A percentile compares a stretch with the other conserved stretches of the same genome.
Conservation (phyloP, 2,329 filamentous ascomycete species). For the Fusarium guadeloupense region DNA sequence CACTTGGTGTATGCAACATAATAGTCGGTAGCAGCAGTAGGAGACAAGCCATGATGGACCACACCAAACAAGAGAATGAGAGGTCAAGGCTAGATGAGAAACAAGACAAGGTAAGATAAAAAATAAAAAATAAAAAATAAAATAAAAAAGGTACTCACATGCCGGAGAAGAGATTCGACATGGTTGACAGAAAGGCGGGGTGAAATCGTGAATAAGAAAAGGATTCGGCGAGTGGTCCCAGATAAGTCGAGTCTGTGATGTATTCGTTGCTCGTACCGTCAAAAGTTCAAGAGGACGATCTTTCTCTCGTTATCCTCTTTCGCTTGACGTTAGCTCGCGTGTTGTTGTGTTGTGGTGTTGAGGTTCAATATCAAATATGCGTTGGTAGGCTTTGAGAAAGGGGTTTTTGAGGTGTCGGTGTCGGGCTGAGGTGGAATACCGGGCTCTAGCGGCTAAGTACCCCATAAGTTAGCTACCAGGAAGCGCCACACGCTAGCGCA, state of each 20-base stretch:
- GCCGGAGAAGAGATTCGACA: conserved; percentile 70
- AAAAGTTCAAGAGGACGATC: neutral
- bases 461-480: conserved; percentile 29
- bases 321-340: neutral
- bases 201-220: conserved; percentile 38
- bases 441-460: conserved; percentile 37
- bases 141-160: conserved; percentile 60
- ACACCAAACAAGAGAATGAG: neutral
- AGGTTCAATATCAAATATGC: conserved; percentile 36
- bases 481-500: conserved; percentile 36
- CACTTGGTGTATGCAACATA: neutral
- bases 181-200: conserved; percentile 48
- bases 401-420: conserved; percentile 43
- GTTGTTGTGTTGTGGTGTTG: conserved; percentile 17
- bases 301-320: conserved; percentile 1
- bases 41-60: neutral
- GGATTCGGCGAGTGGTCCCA: conserved; percentile 26
- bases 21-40: neutral
- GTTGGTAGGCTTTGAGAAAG: conserved; percentile 41
- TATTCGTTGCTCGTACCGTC: neutral
- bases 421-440: conserved; percentile 22
- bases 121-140: conserved; percentile 3
- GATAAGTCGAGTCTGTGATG: neutral
- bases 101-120: neutral
- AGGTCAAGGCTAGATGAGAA: neutral